Evolutionary conservation across 2,329 filamentous ascomycete genomes (phyloP), one percentile per base, ranked within the genome.

Genomic region (Exophiala spinifera): DNA sequence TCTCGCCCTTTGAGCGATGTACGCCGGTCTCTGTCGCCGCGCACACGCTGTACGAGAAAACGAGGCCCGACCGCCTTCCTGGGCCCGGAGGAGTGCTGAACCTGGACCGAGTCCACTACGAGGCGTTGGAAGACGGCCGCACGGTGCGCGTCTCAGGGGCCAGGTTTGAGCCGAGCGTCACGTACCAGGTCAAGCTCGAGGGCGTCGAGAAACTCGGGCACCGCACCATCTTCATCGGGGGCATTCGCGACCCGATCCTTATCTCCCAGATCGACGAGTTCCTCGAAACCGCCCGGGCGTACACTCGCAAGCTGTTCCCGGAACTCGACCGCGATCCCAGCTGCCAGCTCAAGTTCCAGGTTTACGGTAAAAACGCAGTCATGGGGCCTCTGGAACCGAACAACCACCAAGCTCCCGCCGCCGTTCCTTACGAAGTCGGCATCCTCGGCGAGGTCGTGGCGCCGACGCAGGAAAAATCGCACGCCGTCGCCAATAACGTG

Each of bases 41-140:
- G 0, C 78, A 81, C 53, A 74, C 76, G 0, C 61, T 81, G 19
- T 81, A 81, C 49, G 79, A 81, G 66, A 81, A 81, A 51, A 69
- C 71, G 0, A 63, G 78, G 10, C 78, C 79, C 0, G 78, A 81
- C 59, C 59, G 76, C 1, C 60, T 80, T 1, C 55, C 66, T 3
- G 79, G 79, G 0, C 79, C 79, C 0, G 79, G 1, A 1, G 79
- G 79, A 0, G 62, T 66, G 11, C 66, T 81, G 0, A 67, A 78
- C 43, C 64, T 81, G 0, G 67, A 65, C 0, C 40, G 62, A 0
- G 67, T 76, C 3, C 67, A 56, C 2, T 79, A 77, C 55, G 66
- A 74, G 53, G 71, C 77, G 58, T 58, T 76, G 3, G 19, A 11
- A 4, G 59, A 63, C 1, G 71, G 71, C 0, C 61, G 69, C 8